Evolutionary conservation across 2,329 filamentous ascomycete genomes (phyloP).

Genomic region (Parafenestella ontariensis): DNA sequence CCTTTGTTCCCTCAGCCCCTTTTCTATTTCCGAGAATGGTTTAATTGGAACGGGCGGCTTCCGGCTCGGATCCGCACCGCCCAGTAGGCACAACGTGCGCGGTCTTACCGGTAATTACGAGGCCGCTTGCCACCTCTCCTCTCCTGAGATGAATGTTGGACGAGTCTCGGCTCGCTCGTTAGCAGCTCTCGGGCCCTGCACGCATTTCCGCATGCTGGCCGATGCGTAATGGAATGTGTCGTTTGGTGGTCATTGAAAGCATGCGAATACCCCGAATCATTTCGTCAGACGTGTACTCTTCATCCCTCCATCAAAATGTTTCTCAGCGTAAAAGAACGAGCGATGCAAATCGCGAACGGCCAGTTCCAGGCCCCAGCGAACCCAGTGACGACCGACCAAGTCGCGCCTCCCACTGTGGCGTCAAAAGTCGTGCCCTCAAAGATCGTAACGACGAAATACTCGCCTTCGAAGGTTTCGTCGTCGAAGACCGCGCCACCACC

Average conservation of each 20-base stretch:
- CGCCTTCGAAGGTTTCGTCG: not conserved
- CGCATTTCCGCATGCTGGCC: slow-evolving; percentile 23
- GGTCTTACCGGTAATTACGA: not conserved
- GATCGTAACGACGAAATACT: slow-evolving; percentile 3
- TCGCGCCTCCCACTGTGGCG: slow-evolving; percentile 1
- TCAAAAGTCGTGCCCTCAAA: slow-evolving; percentile 3
- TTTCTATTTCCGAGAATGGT: not conserved
- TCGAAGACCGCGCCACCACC: not conserved
- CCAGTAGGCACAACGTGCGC: slow-evolving; percentile 1
- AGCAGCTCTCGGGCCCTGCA: slow-evolving; percentile 12
- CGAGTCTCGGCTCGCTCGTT: slow-evolving; percentile 23
- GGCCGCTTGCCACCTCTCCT: slow-evolving; percentile 1
- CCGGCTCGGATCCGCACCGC: not conserved
- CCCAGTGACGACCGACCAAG: not conserved
- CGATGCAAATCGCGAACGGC: slow-evolving; percentile 18
- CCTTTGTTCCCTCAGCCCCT: not conserved
- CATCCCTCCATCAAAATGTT: slow-evolving; percentile 12
- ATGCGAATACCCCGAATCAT: slow-evolving; percentile 7
- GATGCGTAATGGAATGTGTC: slow-evolving; percentile 21
- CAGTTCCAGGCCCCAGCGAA: slow-evolving; percentile 8
- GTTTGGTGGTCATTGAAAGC: slow-evolving; percentile 10
- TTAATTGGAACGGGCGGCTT: not conserved
- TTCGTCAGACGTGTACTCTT: slow-evolving; percentile 7
- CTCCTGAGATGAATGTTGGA: not conserved
- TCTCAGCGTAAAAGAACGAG: slow-evolving; percentile 22